Base-by-base conservation (phyloP, 2,329 filamentous ascomycete genomes). In the Fonsecaea nubica region DNA sequence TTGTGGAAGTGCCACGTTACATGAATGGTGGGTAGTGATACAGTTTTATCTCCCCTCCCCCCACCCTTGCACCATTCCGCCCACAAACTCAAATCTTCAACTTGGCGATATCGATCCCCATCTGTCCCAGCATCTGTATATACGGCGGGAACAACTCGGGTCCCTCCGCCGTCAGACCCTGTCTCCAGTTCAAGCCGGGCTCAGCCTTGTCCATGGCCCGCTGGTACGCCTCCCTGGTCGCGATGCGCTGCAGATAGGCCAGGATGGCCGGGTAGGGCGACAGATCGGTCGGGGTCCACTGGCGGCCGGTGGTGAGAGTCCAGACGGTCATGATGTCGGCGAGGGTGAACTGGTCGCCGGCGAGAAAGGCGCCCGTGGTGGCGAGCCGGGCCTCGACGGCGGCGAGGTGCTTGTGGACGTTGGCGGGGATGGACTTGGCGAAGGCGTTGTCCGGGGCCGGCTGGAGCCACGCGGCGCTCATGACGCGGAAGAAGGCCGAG, bases 271-370 rank as follows among this genome's bases (percentile, higher is more conserved):
- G 69, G 68, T 84, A 84, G 0, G 71, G 74, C 1, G 66, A 69
- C 57, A 87, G 69, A 58, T 80, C 77, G 53, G 77, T 79, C 1
- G 80, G 79, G 30, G 76, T 76, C 69, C 86, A 89, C 57, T 80
- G 78, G 15, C 89, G 80, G 81, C 87, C 83, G 1, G 87, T 90
- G 0, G 87, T 89, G 38, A 91, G 77, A 13, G 81, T 79, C 72
- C 85, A 89, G 0, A 88, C 81, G 4, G 78, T 79, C 87, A 91
- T 90, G 45, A 90, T 79, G 75, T 92, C 89, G 1, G 89, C 89
- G 0, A 81, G 86, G 0, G 86, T 90, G 65, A 91, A 86, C 58
- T 87, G 80, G 0, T 82, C 77, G 2, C 89, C 89, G 85, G 87
- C 25, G 13, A 91, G 77, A 80, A 83, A 91, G 7, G 78, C 74